A percentile compares a stretch with the other conserved stretches of the same genome.
Evolutionary conservation across 768 basidiomycete species (phyloP).

Genomic region (Rhizopogon salebrosus): DNA sequence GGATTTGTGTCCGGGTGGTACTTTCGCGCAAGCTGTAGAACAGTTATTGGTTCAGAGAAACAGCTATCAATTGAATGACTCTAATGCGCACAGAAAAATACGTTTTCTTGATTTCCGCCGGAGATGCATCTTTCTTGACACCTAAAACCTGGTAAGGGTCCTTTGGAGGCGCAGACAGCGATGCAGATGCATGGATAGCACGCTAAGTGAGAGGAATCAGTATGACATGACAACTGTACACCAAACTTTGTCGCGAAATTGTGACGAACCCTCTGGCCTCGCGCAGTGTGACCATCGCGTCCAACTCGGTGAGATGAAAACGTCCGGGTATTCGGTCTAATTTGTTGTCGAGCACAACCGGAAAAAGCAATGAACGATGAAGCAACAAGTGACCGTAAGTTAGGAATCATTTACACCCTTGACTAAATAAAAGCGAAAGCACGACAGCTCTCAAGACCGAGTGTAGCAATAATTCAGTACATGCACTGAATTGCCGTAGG

Average conservation of each 20-base stretch:
- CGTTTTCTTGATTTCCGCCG: conserved; percentile 92
- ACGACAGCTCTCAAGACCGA: too few species aligned
- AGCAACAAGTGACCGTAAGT: conserved; percentile 43
- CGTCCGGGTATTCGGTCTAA: conserved; percentile 26
- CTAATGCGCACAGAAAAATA: conserved; percentile 79
- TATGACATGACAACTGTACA: conserved; percentile 10
- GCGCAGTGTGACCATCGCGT: conserved; percentile 27
- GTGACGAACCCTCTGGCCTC: conserved; percentile 11
- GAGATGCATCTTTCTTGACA: conserved; percentile 73
- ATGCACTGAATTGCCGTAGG: not conserved
- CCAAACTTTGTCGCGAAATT: conserved; percentile 35
- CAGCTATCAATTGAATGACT: conserved; percentile 11
- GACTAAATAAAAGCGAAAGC: conserved; percentile 3
- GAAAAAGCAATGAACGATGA: conserved; percentile 53
- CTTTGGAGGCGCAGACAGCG: conserved; percentile 49
- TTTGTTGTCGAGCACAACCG: conserved; percentile 42
- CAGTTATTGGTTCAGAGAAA: conserved; percentile 11
- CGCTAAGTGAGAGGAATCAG: conserved; percentile 46
- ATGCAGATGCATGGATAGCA: conserved; percentile 64
- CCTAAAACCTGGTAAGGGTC: conserved; percentile 93
- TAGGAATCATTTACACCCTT: conserved; percentile 40
- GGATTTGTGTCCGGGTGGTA: conserved; percentile 98
- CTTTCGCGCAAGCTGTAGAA: conserved; percentile 86
- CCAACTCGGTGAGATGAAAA: conserved; percentile 35
- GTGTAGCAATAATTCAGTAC: not conserved